Conservation (phyloP, 257 asterid genomes). For the Plantago major region DNA sequence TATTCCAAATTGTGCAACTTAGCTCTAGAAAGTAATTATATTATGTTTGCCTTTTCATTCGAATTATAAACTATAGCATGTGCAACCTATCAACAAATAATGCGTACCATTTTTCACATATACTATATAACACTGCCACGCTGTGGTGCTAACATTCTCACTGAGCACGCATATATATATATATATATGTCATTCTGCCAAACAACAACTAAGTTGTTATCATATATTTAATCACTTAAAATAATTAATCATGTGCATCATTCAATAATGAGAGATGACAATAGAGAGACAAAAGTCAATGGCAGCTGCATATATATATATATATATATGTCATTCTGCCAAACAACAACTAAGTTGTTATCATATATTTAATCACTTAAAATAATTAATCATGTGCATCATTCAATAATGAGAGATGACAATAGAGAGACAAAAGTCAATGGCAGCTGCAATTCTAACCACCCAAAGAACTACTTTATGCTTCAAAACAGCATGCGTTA, state of each 20-base stretch:
- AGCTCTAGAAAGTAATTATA: neutral
- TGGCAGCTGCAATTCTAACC: conserved; percentile 26
- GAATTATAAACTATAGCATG: conserved; percentile 3
- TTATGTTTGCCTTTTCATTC: conserved; percentile 11
- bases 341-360: conserved; percentile 11
- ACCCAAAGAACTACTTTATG: conserved; percentile 14
- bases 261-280: conserved; percentile 18
- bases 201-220: conserved; percentile 10
- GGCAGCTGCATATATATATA: conserved; percentile 25
- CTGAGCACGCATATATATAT: conserved; percentile 14
- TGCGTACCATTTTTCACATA: conserved; percentile 12
- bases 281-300: conserved; percentile 13
- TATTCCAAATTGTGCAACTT: too few species aligned
- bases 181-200: conserved; percentile 17
- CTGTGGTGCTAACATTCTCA: conserved; percentile 10
- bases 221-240: conserved; percentile 10
- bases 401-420: conserved; percentile 18
- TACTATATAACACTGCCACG: conserved; percentile 12
- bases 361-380: conserved; percentile 7
- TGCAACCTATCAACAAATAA: conserved; percentile 11
- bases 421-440: conserved; percentile 15
- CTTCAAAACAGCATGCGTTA: conserved; percentile 19
- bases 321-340: conserved; percentile 15
- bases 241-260: conserved; percentile 24
- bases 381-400: conserved; percentile 22